phyloP scores from a whole-genome alignment of 164 flowering plant genomes.

The Hamamelis virginiana region DNA sequence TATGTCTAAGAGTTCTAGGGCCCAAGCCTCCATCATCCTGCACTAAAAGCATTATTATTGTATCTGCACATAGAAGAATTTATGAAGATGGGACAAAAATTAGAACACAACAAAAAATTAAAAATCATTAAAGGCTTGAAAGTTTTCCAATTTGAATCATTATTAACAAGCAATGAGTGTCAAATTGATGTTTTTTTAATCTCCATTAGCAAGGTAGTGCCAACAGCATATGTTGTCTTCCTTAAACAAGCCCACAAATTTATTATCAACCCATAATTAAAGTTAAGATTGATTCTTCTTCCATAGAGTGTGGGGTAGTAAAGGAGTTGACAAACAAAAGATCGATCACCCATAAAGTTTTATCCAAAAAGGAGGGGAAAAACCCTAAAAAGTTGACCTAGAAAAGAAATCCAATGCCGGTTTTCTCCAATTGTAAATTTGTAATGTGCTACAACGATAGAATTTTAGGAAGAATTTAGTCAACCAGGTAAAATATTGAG shows the following conservation, averaged over 20 bases:
- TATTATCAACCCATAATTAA: slow-evolving; percentile 8
- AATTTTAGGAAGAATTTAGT: background rate
- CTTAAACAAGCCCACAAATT: slow-evolving; percentile 9
- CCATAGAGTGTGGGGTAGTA: slow-evolving; percentile 15
- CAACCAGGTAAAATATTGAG: slow-evolving; percentile 7
- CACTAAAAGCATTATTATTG: too few relatives aligned
- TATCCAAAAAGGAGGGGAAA: slow-evolving; percentile 15
- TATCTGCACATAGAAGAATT: too few relatives aligned
- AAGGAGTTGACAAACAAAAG: slow-evolving; percentile 41
- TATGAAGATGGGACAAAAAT: too few relatives aligned
- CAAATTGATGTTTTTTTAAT: background rate
- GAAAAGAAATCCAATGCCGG: background rate
- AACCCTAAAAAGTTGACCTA: slow-evolving; percentile 15
- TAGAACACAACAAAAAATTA: too few relatives aligned
- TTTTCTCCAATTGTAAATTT: background rate
- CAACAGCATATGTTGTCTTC: slow-evolving; percentile 18
- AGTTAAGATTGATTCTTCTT: slow-evolving; percentile 16
- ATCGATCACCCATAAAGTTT: background rate
- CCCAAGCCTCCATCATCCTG: too few relatives aligned
- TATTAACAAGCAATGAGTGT: background rate
- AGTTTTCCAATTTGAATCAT: background rate
- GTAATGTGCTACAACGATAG: background rate
- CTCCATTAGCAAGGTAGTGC: slow-evolving; percentile 12
- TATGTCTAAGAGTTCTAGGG: too few relatives aligned
- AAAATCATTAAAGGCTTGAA: background rate